These are phyloP conservation scores for Luvunga scandens DNA, from an alignment of 345 rosid genomes.

Conservation along the genomic window DNA sequence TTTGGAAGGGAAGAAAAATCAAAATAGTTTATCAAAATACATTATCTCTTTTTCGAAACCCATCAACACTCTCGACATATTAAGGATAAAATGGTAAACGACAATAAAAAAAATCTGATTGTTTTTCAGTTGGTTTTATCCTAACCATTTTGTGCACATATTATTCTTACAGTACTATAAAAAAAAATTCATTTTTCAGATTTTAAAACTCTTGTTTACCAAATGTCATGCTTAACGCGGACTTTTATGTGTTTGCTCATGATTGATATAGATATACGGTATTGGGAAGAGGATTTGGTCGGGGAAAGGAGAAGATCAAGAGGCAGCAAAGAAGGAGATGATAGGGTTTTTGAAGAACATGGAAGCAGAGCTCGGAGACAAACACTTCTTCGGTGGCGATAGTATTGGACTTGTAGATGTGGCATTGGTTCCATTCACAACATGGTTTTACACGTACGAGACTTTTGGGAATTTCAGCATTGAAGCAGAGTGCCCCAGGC, in stretches of 20 bases:
- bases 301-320: conserved; percentile 1
- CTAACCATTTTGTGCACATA: no score
- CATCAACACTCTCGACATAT: no score
- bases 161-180: no score
- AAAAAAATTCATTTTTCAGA: no score
- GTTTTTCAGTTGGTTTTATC: background rate
- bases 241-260: no score
- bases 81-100: no score
- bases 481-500: conserved; percentile 5
- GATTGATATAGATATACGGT: background rate
- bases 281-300: background rate
- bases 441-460: conserved; percentile 2
- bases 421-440: background rate
- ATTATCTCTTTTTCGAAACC: no score
- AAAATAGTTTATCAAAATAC: no score
- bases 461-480: background rate
- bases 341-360: background rate
- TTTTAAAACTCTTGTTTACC: no score
- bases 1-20: no score
- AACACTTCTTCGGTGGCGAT: background rate
- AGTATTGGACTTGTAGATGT: background rate
- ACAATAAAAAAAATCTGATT: no score
- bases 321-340: background rate
- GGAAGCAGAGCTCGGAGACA: conserved; percentile 3
- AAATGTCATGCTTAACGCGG: no score